Conservation (phyloP, 176 grass and related monocot genomes). For the Phragmites australis region DNA sequence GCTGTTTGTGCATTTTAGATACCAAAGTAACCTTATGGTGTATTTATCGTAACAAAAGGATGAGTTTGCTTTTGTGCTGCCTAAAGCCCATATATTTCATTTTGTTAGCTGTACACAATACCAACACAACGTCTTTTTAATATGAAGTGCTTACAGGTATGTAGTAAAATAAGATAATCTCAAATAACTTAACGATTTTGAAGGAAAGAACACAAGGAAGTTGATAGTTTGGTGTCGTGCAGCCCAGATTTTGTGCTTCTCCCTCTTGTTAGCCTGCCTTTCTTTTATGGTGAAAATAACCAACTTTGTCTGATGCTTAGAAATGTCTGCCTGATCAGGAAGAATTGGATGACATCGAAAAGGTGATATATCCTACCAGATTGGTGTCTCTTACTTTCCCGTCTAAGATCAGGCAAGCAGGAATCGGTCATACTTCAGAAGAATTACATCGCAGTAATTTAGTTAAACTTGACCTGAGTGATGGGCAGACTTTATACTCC, state of each 20-base stretch:
- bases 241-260: constrained; percentile 1
- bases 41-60: background rate
- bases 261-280: background rate
- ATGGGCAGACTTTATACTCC: constrained; percentile 70
- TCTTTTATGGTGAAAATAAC: background rate
- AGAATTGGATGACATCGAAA: constrained; percentile 55
- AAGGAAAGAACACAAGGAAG: background rate
- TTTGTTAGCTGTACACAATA: background rate
- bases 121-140: background rate
- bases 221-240: background rate
- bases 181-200: background rate
- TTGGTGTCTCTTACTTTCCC: constrained; percentile 64
- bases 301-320: constrained; percentile 15
- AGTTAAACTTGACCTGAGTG: constrained; percentile 73
- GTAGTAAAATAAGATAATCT: background rate
- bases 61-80: background rate
- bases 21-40: background rate
- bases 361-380: constrained; percentile 70
- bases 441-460: constrained; percentile 50
- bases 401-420: constrained; percentile 38
- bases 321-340: constrained; percentile 38
- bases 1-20: background rate
- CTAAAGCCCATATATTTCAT: background rate
- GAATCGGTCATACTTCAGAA: constrained; percentile 28
- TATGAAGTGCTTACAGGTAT: background rate